phyloP scores from a whole-genome alignment of 352 stramenopile genomes.

The Blastocystis sp. region DNA sequence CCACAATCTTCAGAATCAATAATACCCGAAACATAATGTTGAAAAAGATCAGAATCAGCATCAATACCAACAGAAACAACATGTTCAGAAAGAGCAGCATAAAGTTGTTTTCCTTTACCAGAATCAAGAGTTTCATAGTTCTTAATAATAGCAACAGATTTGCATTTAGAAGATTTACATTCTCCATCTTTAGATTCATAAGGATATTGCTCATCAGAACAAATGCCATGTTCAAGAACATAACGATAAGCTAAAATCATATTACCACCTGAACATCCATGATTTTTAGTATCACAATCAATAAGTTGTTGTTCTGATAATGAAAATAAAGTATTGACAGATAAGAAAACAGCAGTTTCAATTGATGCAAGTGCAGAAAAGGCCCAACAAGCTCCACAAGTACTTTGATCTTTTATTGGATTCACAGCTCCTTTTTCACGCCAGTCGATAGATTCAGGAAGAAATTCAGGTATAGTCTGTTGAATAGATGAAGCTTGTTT shows the following conservation, averaged over 20 bases:
- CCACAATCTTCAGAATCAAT: constrained; percentile 56
- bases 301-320: constrained; percentile 92
- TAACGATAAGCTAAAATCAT: constrained; percentile 94
- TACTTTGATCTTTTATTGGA: constrained; percentile 86
- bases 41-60: constrained; percentile 72
- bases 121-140: constrained; percentile 61
- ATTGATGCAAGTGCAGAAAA: constrained; percentile 92
- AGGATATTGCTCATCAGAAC: constrained; percentile 72
- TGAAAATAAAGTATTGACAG: constrained; percentile 62
- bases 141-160: constrained; percentile 55
- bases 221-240: constrained; percentile 69
- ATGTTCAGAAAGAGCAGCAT: constrained; percentile 67
- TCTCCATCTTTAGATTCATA: constrained; percentile 58
- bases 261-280: constrained; percentile 80
- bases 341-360: constrained; percentile 76
- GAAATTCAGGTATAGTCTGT: constrained; percentile 36
- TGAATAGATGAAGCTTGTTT: constrained; percentile 22
- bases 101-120: constrained; percentile 59
- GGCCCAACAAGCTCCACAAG: constrained; percentile 89
- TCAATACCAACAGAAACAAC: constrained; percentile 77
- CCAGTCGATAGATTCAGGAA: constrained; percentile 31
- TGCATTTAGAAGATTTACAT: constrained; percentile 42
- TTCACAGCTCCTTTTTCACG: constrained; percentile 55
- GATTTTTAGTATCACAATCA: constrained; percentile 77
- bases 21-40: constrained; percentile 81